Conservation (phyloP, 768 basidiomycete species). For the Gautieria morchelliformis region DNA sequence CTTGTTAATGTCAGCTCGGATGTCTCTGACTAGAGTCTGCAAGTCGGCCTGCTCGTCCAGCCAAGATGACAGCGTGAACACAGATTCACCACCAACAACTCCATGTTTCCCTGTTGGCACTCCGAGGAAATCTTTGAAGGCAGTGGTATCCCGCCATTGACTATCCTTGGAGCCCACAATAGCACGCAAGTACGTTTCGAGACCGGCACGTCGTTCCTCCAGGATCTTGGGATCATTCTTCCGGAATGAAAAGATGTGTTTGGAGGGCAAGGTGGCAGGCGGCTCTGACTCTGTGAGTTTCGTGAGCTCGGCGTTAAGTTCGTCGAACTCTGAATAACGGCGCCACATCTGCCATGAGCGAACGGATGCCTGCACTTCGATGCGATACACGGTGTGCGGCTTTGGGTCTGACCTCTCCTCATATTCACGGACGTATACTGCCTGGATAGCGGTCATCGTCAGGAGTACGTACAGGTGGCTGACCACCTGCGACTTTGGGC, state of each 20-base stretch:
- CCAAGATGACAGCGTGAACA: constrained; percentile 76
- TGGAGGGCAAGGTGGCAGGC: constrained; percentile 74
- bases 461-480: neutral
- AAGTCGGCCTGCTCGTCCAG: constrained; percentile 80
- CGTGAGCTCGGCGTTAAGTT: constrained; percentile 73
- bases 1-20: constrained; percentile 80
- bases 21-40: constrained; percentile 64
- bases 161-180: constrained; percentile 77
- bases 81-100: constrained; percentile 21
- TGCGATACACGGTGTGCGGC: constrained; percentile 72
- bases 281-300: constrained; percentile 75
- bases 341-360: constrained; percentile 91
- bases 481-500: neutral
- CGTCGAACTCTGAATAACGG: constrained; percentile 91
- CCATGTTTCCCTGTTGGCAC: constrained; percentile 58
- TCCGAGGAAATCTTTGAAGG: constrained; percentile 82
- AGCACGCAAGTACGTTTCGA: constrained; percentile 80
- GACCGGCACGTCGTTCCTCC: constrained; percentile 65
- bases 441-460: constrained; percentile 64
- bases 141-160: constrained; percentile 69
- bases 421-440: constrained; percentile 56
- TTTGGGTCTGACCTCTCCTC: constrained; percentile 65
- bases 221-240: constrained; percentile 47
- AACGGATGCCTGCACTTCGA: constrained; percentile 80
- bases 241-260: constrained; percentile 61